These are phyloP conservation scores for Rhododendron mucronatum DNA, from an alignment of 148 eudicot species.

Conservation along the genomic window DNA sequence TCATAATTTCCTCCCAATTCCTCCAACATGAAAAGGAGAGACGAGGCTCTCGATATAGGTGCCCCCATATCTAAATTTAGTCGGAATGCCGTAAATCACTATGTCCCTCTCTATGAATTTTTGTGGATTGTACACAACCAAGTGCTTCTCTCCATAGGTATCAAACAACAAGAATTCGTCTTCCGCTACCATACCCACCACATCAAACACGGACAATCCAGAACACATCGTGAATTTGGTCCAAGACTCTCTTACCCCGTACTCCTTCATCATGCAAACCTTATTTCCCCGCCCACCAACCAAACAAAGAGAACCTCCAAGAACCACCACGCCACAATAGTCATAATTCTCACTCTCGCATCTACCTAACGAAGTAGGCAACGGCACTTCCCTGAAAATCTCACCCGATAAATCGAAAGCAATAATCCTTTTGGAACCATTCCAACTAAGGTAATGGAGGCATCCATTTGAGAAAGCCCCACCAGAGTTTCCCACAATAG, in stretches of 20 bases:
- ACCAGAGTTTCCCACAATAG: too few species aligned
- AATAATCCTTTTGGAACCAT: too few species aligned
- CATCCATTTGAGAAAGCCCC: too few species aligned
- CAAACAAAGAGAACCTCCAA: not conserved
- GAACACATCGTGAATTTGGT: not conserved
- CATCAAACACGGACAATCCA: too few species aligned
- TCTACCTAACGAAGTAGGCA: too few species aligned
- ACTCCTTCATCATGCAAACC: not conserved
- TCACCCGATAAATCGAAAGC: too few species aligned
- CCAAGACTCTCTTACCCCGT: not conserved
- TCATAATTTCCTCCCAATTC: not conserved
- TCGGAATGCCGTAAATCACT: not conserved
- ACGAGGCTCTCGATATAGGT: not conserved
- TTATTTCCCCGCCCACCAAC: too few species aligned
- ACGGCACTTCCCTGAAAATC: too few species aligned
- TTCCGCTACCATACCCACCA: not conserved
- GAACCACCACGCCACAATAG: not conserved
- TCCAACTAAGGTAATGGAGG: too few species aligned
- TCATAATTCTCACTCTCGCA: too few species aligned
- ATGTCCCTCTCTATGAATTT: not conserved
- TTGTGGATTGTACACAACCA: not conserved
- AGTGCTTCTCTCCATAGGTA: too few species aligned
- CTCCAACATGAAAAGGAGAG: not conserved
- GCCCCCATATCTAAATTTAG: not conserved
- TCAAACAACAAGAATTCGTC: not conserved